Evolutionary conservation across 2,329 filamentous ascomycete genomes (phyloP).

Genomic region (Xylariaceae sp.): DNA sequence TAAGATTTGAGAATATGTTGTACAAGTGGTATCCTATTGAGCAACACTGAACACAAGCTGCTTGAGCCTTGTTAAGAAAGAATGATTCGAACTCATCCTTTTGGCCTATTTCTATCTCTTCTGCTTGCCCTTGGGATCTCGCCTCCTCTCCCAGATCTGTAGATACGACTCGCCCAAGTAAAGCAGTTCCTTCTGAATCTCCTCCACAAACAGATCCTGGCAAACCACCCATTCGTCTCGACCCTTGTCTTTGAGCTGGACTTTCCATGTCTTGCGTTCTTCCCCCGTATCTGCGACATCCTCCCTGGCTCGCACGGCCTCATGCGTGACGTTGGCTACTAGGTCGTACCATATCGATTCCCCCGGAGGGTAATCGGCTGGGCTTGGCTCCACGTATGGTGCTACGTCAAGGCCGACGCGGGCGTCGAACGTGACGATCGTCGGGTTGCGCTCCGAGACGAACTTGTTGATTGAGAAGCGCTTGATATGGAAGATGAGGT

Average conservation of each 20-base stretch:
- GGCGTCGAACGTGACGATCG: constrained; percentile 95
- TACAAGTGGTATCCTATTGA: constrained; percentile 19
- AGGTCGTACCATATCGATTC: constrained; percentile 95
- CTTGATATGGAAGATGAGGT: constrained; percentile 93
- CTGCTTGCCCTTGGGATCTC: constrained; percentile 51
- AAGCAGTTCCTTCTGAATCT: constrained; percentile 84
- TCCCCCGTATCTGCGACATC: constrained; percentile 91
- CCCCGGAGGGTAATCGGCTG: constrained; percentile 68
- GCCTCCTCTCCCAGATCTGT: constrained; percentile 93
- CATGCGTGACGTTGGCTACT: constrained; percentile 92
- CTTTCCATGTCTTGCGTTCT: constrained; percentile 89
- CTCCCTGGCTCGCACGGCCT: constrained; percentile 76
- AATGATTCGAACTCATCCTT: too few relatives aligned
- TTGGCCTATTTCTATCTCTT: constrained; percentile 45
- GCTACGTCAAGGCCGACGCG: constrained; percentile 80
- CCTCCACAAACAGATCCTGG: constrained; percentile 92
- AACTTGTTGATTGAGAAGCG: constrained; percentile 98
- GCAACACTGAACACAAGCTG: too few relatives aligned
- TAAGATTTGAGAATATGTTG: not conserved
- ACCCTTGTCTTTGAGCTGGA: constrained; percentile 82
- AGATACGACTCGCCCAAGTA: constrained; percentile 94
- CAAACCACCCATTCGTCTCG: constrained; percentile 89
- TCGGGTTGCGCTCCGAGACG: constrained; percentile 92
- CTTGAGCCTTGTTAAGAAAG: too few relatives aligned
- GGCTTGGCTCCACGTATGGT: constrained; percentile 90